These are phyloP conservation scores for Agrocybe pediades DNA, from an alignment of 768 basidiomycete species.

Conservation along the genomic window DNA sequence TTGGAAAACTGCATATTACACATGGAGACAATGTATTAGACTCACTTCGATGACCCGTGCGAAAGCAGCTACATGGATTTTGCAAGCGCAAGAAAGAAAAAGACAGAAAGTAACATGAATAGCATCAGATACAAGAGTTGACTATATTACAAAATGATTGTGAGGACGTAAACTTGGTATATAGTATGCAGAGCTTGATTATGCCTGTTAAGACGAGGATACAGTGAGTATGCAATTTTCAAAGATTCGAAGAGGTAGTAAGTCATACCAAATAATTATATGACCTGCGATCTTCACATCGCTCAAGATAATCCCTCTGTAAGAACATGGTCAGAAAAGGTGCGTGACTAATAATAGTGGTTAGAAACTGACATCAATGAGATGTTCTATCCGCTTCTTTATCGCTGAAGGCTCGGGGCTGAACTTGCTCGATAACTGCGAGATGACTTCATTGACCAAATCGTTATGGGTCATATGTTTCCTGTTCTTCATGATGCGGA, in stretches of 20 bases:
- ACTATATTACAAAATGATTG: neutral
- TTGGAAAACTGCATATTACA: neutral
- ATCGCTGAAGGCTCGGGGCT: slow-evolving; percentile 82
- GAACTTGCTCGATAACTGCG: slow-evolving; percentile 84
- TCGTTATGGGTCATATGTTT: slow-evolving; percentile 89
- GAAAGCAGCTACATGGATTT: neutral
- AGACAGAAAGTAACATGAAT: neutral
- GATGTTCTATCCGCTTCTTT: slow-evolving; percentile 90
- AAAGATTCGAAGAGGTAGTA: neutral
- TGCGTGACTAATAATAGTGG: neutral
- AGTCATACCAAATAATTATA: slow-evolving; percentile 51
- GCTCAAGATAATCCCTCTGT: slow-evolving; percentile 92
- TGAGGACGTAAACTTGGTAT: neutral
- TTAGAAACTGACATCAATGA: slow-evolving; percentile 80
- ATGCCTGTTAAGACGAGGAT: slow-evolving; percentile 3
- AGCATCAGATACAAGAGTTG: neutral
- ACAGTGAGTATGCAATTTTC: neutral
- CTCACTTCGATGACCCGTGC: neutral
- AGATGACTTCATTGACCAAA: slow-evolving; percentile 87
- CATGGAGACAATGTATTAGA: neutral
- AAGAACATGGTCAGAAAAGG: neutral
- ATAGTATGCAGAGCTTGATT: neutral
- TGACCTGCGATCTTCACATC: slow-evolving; percentile 84
- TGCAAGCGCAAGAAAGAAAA: neutral
- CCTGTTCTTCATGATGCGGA: slow-evolving; percentile 96